Evolutionary conservation across 2,329 filamentous ascomycete genomes (phyloP).

Genomic region (Orbilia ellipsospora): DNA sequence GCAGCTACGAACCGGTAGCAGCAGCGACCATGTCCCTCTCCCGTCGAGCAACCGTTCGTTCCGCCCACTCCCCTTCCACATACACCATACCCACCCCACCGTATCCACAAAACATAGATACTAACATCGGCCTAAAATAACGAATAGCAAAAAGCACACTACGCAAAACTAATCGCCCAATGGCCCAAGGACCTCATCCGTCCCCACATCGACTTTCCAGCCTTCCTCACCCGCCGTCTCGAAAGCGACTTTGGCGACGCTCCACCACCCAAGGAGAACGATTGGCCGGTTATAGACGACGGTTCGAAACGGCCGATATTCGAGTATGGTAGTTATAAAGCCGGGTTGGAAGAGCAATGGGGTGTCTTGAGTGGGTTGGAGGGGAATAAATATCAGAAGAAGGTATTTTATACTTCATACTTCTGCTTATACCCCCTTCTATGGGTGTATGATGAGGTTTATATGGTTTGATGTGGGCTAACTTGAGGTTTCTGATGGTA

Average conservation of each 20-base stretch:
- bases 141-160: slow-evolving; percentile 58
- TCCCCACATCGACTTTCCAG: slow-evolving; percentile 72
- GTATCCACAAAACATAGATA: slow-evolving; percentile 6
- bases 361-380: slow-evolving; percentile 72
- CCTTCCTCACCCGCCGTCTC: slow-evolving; percentile 67
- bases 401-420: slow-evolving; percentile 63
- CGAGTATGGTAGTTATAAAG: slow-evolving; percentile 60
- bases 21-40: slow-evolving; percentile 16
- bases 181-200: slow-evolving; percentile 75
- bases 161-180: slow-evolving; percentile 67
- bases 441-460: too few species aligned
- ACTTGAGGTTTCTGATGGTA: neutral
- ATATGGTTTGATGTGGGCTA: neutral
- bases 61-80: neutral
- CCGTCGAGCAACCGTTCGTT: slow-evolving; percentile 40
- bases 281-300: slow-evolving; percentile 29
- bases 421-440: neutral
- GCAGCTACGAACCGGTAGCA: neutral
- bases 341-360: slow-evolving; percentile 69
- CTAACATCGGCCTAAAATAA: slow-evolving; percentile 5
- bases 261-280: slow-evolving; percentile 28
- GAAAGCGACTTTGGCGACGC: slow-evolving; percentile 60
- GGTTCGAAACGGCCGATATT: slow-evolving; percentile 16
- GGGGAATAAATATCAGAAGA: slow-evolving; percentile 70
- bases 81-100: neutral